These are phyloP conservation scores for Dendrobium chrysotoxum DNA, from an alignment of 106 monocot species.

Conservation along the genomic window DNA sequence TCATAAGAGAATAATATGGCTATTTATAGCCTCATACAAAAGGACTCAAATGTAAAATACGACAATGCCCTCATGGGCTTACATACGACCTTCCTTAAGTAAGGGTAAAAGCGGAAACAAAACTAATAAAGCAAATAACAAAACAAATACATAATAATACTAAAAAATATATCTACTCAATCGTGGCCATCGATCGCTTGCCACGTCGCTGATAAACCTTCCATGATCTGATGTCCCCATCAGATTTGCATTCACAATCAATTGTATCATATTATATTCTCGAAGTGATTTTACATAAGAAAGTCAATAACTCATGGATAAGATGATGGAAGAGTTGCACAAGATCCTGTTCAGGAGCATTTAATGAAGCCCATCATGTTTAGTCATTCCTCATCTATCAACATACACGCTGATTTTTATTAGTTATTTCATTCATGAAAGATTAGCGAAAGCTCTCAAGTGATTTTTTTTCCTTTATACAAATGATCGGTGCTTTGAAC, in stretches of 20 bases:
- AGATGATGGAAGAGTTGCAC: not conserved
- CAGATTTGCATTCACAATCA: not conserved
- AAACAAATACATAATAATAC: too few species aligned
- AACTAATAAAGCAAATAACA: too few species aligned
- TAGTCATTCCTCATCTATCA: not conserved
- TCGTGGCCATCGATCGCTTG: too few species aligned
- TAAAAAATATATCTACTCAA: too few species aligned
- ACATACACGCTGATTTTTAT: not conserved
- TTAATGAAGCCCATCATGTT: not conserved
- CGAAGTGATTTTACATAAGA: not conserved
- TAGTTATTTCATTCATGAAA: not conserved
- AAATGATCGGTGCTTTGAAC: not conserved
- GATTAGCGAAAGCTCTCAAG: not conserved
- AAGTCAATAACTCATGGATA: not conserved
- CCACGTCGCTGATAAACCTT: too few species aligned
- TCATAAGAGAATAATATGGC: too few species aligned
- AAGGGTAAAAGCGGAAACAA: too few species aligned
- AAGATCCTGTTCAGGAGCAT: not conserved
- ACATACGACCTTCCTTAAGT: too few species aligned
- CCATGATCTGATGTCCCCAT: too few species aligned
- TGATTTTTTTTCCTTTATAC: not conserved
- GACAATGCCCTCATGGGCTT: too few species aligned
- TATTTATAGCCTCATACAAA: too few species aligned
- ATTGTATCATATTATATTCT: not conserved
- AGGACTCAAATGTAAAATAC: too few species aligned